phyloP scores from a whole-genome alignment of 2,329 filamentous ascomycete species.

The Scedosporium aurantiacum region DNA sequence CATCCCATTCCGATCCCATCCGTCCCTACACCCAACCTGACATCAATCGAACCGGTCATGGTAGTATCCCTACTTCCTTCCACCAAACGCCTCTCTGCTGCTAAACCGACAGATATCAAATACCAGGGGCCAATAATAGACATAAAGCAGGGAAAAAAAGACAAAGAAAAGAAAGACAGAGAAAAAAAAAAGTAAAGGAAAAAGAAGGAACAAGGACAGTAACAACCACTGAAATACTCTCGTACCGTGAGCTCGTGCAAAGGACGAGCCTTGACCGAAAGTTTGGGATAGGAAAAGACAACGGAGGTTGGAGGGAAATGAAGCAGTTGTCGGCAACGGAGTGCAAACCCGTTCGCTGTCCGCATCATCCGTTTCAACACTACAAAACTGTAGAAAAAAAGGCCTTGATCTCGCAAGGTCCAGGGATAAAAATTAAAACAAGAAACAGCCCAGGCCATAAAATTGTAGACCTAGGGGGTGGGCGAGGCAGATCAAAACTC shows the following conservation, averaged over 20 bases:
- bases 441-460: conserved; percentile 2
- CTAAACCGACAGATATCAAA: conserved; percentile 12
- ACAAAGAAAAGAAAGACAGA: conserved; percentile 9
- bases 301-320: too few relatives aligned
- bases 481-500: neutral
- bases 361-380: too few relatives aligned
- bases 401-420: neutral
- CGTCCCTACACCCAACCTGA: neutral
- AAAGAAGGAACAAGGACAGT: neutral
- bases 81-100: conserved; percentile 18
- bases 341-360: too few relatives aligned
- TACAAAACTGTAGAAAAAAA: too few relatives aligned
- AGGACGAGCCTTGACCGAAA: too few relatives aligned
- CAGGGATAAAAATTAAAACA: conserved; percentile 6
- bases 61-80: conserved; percentile 19
- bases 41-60: neutral
- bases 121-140: conserved; percentile 6
- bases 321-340: too few relatives aligned
- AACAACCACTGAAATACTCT: neutral
- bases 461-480: neutral
- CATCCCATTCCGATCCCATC: neutral
- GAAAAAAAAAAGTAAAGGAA: conserved; percentile 1
- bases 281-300: too few relatives aligned
- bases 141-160: conserved; percentile 9
- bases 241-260: too few relatives aligned